These are phyloP conservation scores for Vitis hybrid DNA, from an alignment of 177 flowering plant species.

Conservation along the genomic window DNA sequence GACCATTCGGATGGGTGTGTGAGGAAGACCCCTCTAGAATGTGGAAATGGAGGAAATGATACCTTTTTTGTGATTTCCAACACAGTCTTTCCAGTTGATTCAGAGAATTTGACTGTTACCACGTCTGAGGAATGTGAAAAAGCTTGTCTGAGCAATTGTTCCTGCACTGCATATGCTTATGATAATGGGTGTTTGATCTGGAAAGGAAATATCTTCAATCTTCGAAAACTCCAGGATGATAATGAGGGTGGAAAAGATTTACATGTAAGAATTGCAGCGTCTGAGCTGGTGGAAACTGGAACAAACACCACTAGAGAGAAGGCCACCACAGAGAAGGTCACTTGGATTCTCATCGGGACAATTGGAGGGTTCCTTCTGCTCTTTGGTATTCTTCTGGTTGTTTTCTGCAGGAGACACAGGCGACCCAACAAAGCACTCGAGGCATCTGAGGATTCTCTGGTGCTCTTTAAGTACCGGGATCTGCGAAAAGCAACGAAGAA, in stretches of 20 bases:
- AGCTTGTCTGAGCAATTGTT: conserved; percentile 14
- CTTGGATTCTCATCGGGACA: too few relatives aligned
- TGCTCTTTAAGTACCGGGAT: conserved; percentile 39
- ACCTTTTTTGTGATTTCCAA: conserved; percentile 5
- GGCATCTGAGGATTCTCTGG: conserved; percentile 35
- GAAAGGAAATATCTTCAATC: conserved; percentile 4
- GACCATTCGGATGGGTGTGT: conserved; percentile 20
- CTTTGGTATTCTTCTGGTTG: too few relatives aligned
- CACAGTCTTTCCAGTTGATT: conserved; percentile 8
- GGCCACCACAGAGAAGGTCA: too few relatives aligned
- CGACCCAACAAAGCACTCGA: background rate
- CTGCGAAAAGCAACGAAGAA: conserved; percentile 48
- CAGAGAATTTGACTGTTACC: conserved; percentile 5
- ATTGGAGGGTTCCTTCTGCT: too few relatives aligned
- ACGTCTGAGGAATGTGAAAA: conserved; percentile 1
- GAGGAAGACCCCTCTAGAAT: conserved; percentile 16
- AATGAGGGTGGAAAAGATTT: background rate
- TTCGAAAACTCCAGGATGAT: background rate
- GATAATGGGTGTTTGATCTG: conserved; percentile 10
- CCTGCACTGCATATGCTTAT: conserved; percentile 18
- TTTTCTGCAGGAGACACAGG: too few relatives aligned
- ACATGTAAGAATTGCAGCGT: background rate
- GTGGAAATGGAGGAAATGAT: conserved; percentile 9
- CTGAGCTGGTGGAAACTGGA: background rate
- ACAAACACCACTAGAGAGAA: background rate